Conservation (phyloP, 108 stramenopile genomes). For the Pseudonitzschia multiseries region DNA sequence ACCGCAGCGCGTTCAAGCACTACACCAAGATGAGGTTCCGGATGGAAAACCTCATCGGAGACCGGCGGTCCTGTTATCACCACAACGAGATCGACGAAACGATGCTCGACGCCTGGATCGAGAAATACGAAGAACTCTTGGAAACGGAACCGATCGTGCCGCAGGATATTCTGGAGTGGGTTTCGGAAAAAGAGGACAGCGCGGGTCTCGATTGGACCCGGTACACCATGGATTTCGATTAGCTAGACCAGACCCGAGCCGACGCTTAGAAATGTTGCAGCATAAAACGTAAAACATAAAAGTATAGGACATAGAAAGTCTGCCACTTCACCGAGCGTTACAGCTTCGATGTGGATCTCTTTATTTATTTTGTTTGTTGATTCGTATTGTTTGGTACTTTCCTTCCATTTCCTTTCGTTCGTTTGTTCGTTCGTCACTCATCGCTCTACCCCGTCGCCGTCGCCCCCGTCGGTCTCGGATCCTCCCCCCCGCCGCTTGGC, state of each 20-base stretch:
- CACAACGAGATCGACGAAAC: conserved; percentile 3
- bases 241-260: too few relatives aligned
- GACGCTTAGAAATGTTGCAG: too few relatives aligned
- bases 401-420: not conserved
- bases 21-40: conserved; percentile 5
- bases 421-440: not conserved
- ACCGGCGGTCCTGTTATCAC: not conserved
- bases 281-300: not conserved
- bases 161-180: not conserved
- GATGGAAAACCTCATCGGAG: conserved; percentile 3
- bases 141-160: conserved; percentile 5
- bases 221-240: not conserved
- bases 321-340: too few relatives aligned
- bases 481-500: not conserved
- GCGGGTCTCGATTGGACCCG: not conserved
- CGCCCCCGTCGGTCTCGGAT: not conserved
- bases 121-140: conserved; percentile 14
- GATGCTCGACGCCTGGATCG: not conserved
- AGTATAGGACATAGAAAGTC: too few relatives aligned
- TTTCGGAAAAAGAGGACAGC: not conserved
- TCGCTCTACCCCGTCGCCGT: not conserved
- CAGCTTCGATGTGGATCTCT: too few relatives aligned
- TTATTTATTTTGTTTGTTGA: too few relatives aligned
- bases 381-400: too few relatives aligned
- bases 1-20: not conserved